Evolutionary conservation across 2,329 filamentous ascomycete genomes (phyloP), one percentile per base, ranked within the genome.

Genomic region (Aureobasidium leucospermi): DNA sequence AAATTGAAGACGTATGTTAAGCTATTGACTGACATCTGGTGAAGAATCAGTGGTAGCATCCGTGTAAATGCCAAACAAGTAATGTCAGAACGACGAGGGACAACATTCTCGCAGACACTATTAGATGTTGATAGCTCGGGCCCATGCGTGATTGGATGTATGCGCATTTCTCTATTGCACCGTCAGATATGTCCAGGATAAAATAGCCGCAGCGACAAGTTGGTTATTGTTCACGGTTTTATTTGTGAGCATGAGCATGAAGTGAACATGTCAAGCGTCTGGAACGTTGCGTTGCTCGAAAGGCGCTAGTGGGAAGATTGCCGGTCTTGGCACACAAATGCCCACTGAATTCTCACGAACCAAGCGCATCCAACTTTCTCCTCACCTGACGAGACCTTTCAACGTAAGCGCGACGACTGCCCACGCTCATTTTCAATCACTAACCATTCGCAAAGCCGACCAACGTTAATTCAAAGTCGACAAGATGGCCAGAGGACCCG

Each of bases 401-500:
- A 58, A 58, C 43, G 55, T 58, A 58, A 58, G 55, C 42, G 52
- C 39, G 52, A 47, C 55, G 43, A 47, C 43, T 47, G 55, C 42
- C 55, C 42, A 58, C 42, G 32, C n/a, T 58, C 55, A 42, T 58
- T 48, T 47, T n/a, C 42, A 39, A 29, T 41, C 15, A 48, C 55
- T 58, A 43, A 58, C 55, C 55, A 47, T 6, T 58, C 9, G 43
- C 43, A 58, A 53, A 59, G 58, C 47, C 58, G 58, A 51, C 58
- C 58, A 51, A 38, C 42, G 45, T 59, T 51, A 56, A 56, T 55
- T 39, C 32, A 56, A 36, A 55, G 51, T 72, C 74, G 75, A 70
- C 70, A 85, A 75, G 71, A 86, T 86, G 83, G 82, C 80, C 75
- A 81, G 83, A 76, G 84, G 84, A 83, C 83, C 70, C 63, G 68